Evolutionary conservation across 305 asterid species (phyloP).

Genomic region (Fraxinus nigra): DNA sequence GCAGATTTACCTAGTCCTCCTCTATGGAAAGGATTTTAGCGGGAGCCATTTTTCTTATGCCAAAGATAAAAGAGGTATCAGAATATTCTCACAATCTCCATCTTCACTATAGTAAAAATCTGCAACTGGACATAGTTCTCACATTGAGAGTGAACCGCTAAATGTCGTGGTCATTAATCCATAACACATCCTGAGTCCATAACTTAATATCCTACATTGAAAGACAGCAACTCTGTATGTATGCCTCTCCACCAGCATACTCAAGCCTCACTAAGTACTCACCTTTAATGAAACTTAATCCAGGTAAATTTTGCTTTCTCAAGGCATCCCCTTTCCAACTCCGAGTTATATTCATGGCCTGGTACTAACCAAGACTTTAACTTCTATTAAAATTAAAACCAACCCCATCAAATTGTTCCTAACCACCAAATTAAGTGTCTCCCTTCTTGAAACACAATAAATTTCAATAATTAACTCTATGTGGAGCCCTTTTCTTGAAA

Average conservation of each 20-base stretch:
- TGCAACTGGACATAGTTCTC: background rate
- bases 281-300: slow-evolving; percentile 2
- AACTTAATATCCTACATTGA: background rate
- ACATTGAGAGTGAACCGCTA: background rate
- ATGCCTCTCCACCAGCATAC: slow-evolving; percentile 1
- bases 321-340: background rate
- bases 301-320: background rate
- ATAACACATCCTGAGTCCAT: background rate
- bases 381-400: background rate
- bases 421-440: background rate
- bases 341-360: background rate
- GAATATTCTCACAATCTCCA: background rate
- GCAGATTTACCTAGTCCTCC: background rate
- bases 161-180: background rate
- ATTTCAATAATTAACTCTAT: slow-evolving; percentile 14
- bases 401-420: slow-evolving; percentile 11
- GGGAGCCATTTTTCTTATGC: background rate
- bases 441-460: slow-evolving; percentile 9
- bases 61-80: background rate
- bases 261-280: slow-evolving; percentile 5
- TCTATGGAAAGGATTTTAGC: background rate
- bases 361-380: background rate
- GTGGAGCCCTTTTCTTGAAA: slow-evolving; percentile 11
- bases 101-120: background rate
- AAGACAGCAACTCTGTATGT: background rate